Conservation (phyloP, 768 basidiomycete genomes). For the Tricholoma matsutake region DNA sequence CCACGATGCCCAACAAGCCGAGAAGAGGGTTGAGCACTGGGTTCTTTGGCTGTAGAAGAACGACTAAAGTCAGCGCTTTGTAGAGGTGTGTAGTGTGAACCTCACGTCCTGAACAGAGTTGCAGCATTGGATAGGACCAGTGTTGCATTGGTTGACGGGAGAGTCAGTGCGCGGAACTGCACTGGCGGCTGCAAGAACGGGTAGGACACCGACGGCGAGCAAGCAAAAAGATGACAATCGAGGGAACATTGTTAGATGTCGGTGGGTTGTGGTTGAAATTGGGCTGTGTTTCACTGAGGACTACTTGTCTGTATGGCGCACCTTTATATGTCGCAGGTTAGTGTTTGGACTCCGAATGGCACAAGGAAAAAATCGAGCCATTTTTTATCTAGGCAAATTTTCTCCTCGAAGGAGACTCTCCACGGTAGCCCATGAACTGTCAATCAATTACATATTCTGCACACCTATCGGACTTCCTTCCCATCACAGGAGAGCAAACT, state of each 20-base stretch:
- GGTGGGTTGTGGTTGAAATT: background rate
- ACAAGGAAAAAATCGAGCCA: background rate
- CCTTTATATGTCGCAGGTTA: slow-evolving; percentile 1
- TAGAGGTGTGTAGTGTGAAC: too few relatives aligned
- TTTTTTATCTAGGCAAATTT: background rate
- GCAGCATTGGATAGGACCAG: background rate
- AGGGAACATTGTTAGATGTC: slow-evolving; percentile 8
- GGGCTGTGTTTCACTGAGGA: slow-evolving; percentile 1
- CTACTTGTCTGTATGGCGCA: background rate
- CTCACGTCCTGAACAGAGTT: background rate
- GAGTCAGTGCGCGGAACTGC: slow-evolving; percentile 5
- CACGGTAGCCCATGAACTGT: background rate
- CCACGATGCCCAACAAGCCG: too few relatives aligned
- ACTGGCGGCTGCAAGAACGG: slow-evolving; percentile 10
- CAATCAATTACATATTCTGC: slow-evolving; percentile 8
- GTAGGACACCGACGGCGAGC: background rate
- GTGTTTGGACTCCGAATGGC: slow-evolving; percentile 1
- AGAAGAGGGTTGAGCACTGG: too few relatives aligned
- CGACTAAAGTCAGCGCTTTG: too few relatives aligned
- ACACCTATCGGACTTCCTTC: background rate
- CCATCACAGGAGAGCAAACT: background rate
- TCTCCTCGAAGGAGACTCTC: background rate
- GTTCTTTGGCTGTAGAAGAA: too few relatives aligned
- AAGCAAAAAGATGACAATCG: slow-evolving; percentile 8
- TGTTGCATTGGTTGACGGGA: background rate